Evolutionary conservation across 352 stramenopile species (phyloP), one percentile per base, ranked within the genome.

Genomic region (Pilasporangium apinafurcum): DNA sequence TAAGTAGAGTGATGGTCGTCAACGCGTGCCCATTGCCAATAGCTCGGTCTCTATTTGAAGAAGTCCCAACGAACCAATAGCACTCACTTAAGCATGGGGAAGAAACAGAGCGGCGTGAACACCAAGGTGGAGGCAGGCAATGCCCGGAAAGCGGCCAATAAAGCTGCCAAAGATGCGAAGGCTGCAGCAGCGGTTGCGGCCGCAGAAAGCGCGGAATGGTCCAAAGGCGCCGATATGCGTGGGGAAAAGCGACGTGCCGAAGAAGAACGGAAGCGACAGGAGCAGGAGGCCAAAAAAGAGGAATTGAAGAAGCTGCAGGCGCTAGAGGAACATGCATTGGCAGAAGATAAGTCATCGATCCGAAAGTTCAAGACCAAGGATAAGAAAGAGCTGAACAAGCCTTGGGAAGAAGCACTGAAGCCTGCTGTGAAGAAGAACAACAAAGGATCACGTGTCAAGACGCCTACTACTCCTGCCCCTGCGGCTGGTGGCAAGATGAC

Each of bases 51-150:
- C n/a, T n/a, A n/a, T n/a, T n/a, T n/a, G n/a, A n/a, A n/a, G n/a
- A n/a, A n/a, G n/a, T n/a, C n/a, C n/a, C n/a, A n/a, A n/a, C n/a
- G n/a, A n/a, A n/a, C n/a, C n/a, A n/a, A n/a, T n/a, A n/a, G n/a
- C n/a, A n/a, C n/a, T n/a, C n/a, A n/a, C n/a, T n/a, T n/a, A n/a
- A 44, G 25, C 4, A 71, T 71, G 56, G 48, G 30, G 35, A 74
- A 72, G 46, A 87, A 84, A 59, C 69, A 69, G 41, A 48, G 54
- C 18, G 37, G 65, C 18, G 38, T 53, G 21, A 89, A 89, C 67
- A 75, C 66, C 20, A 89, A 89, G 60, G 77, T 86, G 21, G 77
- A 84, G 53, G 77, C 71, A 14, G 77, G 64, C 16, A 86, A 86
- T 53, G 70, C 73, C 46, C 76, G 76, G 59, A 89, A 89, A 52